Conservation (phyloP, 768 basidiomycete genomes). For the Crepidotus variabilis region DNA sequence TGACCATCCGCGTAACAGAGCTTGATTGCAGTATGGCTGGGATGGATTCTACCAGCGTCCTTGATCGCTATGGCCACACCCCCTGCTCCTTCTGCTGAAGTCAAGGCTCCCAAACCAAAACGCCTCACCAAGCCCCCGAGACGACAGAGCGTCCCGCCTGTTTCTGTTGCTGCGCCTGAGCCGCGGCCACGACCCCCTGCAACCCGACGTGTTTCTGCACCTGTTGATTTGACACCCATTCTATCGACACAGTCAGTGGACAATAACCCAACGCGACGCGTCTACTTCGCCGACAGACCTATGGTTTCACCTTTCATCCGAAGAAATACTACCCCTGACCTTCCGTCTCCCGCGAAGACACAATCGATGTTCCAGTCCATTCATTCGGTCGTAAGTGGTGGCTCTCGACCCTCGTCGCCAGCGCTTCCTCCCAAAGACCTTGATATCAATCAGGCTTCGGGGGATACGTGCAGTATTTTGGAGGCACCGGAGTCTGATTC, state of each 20-base stretch:
- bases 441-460: constrained; percentile 1
- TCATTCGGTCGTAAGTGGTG: neutral
- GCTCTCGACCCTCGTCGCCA: constrained; percentile 14
- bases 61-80: constrained; percentile 3
- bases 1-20: constrained; percentile 27
- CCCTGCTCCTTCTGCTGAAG: neutral
- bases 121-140: constrained; percentile 12
- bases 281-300: constrained; percentile 28
- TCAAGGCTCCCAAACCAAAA: constrained; percentile 14
- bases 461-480: neutral
- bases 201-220: constrained; percentile 18
- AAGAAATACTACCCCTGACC: constrained; percentile 18
- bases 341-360: neutral
- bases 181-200: constrained; percentile 8
- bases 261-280: constrained; percentile 17
- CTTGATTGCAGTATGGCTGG: constrained; percentile 38
- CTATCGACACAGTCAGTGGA: constrained; percentile 15
- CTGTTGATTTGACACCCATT: constrained; percentile 18
- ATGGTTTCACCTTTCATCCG: constrained; percentile 10
- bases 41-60: constrained; percentile 32
- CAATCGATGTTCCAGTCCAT: neutral
- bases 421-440: constrained; percentile 11
- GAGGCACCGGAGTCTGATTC: constrained; percentile 18
- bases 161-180: constrained; percentile 1
- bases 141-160: constrained; percentile 1